Base-by-base conservation (phyloP, 257 asterid species). In the Paraleonurus japonicus region DNA sequence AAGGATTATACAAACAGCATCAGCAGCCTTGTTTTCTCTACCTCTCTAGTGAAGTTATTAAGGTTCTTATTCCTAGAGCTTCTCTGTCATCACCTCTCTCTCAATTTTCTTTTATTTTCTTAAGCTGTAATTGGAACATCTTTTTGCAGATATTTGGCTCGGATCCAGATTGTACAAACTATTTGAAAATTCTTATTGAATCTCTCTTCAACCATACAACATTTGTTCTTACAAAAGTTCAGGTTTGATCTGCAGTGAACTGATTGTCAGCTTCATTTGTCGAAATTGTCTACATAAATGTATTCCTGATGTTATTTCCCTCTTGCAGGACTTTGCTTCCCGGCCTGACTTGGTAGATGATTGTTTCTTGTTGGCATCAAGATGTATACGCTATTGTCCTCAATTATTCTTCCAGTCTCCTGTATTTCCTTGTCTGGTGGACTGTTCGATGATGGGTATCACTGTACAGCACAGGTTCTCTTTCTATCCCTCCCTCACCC, bases 361-460 rank as follows among this genome's bases (percentile, higher is more conserved):
- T 81, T 95, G 99, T 76, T 95, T 92, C 85, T 80, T 95, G 87
- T 83, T 95, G 85, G 97, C 96, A 35, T 95, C 99, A 35, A 87
- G 99, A 80, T 92, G 99, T 76, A 92, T 95, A 77, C 96, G 98
- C n/a, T 95, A 95, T 80, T 95, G 99, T 67, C 99, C 99, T 70
- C 96, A 86, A 53, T 72, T 95, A 70, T 88, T 95, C 82, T 91
- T 92, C 45, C 92, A 87, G 2, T 89, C 96, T 70, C 85, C 92
- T 54, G 81, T 85, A 72, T 92, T 92, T 84, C 90, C 96, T 77
- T 83, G 93, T 69, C 79, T 94, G 75, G 98, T 94, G 72, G 98
- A 94, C 75, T 89, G 96, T 84, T 74, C 99, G 5, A 75, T 92
- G 96, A 77, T 85, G 63, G 99, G 99, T 75, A 68, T 92, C 84